Evolutionary conservation across 208 protist species (phyloP), one percentile per base, ranked within the genome.

Genomic region (Trypanosoma scelopori): DNA sequence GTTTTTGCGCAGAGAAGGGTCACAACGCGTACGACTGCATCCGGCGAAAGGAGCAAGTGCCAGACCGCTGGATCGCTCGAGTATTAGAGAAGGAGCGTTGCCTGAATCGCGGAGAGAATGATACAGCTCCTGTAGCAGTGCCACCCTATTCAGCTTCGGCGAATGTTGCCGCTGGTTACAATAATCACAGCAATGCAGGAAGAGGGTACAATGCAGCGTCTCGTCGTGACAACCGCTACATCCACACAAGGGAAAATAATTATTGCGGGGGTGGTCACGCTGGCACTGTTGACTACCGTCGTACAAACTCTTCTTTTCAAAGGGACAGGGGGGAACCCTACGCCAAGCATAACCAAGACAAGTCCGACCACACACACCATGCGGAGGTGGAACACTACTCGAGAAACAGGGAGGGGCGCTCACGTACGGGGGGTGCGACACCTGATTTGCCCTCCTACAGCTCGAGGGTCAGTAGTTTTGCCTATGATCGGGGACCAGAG

Each of bases 1-100:
- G 78, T 55, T 88, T 74, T 61, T 94, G 87, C 64, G 84, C 74
- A 7, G 77, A 71, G 41, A 63, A 48, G 2, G 87, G 87, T 1
- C 87, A 94, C 69, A 87, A 69, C 15, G 80, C 78, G 3, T 91
- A 81, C 56, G 78, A 89, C 51, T 94, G 87, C 67, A 43, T 28
- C 18, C 56, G 75, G 27, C 81, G 82, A 18, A 75, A 78, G 35
- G 58, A 72, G 25, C 53, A 55, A 1, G 64, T 77, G 23, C 71
- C 79, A 1, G 87, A 94, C 64, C 60, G 68, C 46, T 91, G 82
- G 55, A 74, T 81, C 56, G 68, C 62, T 39, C 76, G 79, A 20
- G 15, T 32, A 35, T 16, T 35, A 5, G 43, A 23, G n/a, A 25
- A 1, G 43, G 46, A 74, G 39, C 12, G 43, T 3, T 12, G 16